Percentiles rank a stretch among this genome's conserved stretches.
Evolutionary conservation across 495 filamentous ascomycete genomes (phyloP).

Genomic region (Trichoderma gamsii): DNA sequence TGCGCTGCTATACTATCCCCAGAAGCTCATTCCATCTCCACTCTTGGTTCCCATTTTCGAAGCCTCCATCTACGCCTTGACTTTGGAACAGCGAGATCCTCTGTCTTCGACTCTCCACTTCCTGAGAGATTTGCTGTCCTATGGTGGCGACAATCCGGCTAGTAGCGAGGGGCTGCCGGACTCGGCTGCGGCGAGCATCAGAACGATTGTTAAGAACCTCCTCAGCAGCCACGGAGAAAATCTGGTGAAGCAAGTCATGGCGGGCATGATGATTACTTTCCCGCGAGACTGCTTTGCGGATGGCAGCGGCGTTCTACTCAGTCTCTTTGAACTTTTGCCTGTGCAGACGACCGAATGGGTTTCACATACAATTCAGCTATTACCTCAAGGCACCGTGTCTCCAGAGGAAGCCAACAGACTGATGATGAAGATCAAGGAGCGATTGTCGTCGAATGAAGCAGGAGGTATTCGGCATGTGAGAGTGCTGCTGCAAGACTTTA

Average conservation of each 20-base stretch:
- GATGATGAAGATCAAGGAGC: conserved; percentile 57
- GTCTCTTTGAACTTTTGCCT: conserved; percentile 81
- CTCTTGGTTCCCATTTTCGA: conserved; percentile 79
- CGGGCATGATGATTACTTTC: conserved; percentile 98
- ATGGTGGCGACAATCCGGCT: conserved; percentile 71
- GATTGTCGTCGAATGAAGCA: conserved; percentile 59
- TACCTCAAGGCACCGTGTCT: conserved; percentile 75
- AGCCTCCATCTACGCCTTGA: conserved; percentile 76
- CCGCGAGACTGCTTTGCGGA: conserved; percentile 91
- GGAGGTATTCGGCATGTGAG: conserved; percentile 66
- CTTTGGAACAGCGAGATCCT: conserved; percentile 83
- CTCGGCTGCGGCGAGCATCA: conserved; percentile 48
- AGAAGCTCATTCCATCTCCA: conserved; percentile 66
- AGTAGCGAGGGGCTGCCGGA: conserved; percentile 60
- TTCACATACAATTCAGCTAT: conserved; percentile 70
- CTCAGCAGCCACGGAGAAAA: conserved; percentile 65
- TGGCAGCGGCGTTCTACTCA: conserved; percentile 83
- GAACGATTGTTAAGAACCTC: conserved; percentile 63
- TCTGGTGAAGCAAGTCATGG: conserved; percentile 77
- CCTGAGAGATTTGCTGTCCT: conserved; percentile 85
- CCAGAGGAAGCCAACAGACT: conserved; percentile 54
- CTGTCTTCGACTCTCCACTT: conserved; percentile 88
- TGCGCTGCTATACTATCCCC: conserved; percentile 85
- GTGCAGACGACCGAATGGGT: conserved; percentile 72
- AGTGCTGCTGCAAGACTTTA: conserved; percentile 89